Evolutionary conservation across 768 basidiomycete species (phyloP), one percentile per base, ranked within the genome.

Genomic region (Hygrocybe punicea): DNA sequence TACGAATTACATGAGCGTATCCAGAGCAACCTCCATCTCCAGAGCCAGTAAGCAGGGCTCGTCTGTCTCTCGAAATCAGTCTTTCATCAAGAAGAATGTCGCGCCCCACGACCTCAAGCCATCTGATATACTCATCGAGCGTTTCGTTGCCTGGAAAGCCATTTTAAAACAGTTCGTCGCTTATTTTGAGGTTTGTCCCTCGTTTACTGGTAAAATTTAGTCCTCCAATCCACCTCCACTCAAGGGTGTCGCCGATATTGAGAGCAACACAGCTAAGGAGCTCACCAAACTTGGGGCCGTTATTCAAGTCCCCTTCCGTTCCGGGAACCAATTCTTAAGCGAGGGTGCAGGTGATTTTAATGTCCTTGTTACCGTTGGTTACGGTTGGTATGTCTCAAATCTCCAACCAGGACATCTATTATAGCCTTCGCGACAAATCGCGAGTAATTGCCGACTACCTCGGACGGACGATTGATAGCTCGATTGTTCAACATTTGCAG

Each of bases 401-500:
- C 24, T 1, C n/a, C n/a, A n/a, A n/a, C n/a, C 58, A 93, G 89
- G 96, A 98, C 67, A 83, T 97, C 16, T 98, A 89, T 73, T 98
- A 93, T 73, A 81, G 78, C 57, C 86, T 99, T 59, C 85, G 97
- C 16, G 93, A 98, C 80, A 94, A 93, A 73, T 93, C 94, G 0
- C 87, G 95, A 49, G 73, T 81, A 56, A 92, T 98, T 61, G 93
- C 97, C 0, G 97, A 98, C 74, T 91, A 96, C 54, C 95, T 99
- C 67, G 95, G 98, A 62, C 89, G 88, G 29, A 95, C 93, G 5
- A 98, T 99, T 67, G 95, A 99, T 63, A 89, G 88, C 33, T 96
- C 93, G 4, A 98, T 98, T 66, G 96, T 99, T 2, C 94, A 98
- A 70, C 97, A 98, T 69, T 81, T 99, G 8, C 89, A 97, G 73